phyloP scores from a whole-genome alignment of 2,329 filamentous ascomycete species.

The Trichoderma sp. region DNA sequence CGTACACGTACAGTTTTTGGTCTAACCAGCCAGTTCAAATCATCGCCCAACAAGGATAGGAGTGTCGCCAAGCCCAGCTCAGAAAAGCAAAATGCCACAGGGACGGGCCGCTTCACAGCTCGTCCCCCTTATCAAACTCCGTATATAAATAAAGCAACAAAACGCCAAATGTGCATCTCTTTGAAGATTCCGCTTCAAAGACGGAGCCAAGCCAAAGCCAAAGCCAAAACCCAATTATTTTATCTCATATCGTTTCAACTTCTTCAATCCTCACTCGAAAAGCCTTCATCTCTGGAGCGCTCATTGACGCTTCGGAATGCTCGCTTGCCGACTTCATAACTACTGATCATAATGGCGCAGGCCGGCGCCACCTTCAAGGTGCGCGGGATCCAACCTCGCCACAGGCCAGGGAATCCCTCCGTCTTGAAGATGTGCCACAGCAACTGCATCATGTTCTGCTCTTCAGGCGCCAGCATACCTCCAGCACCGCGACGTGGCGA shows the following conservation, averaged over 20 bases:
- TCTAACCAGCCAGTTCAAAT: neutral
- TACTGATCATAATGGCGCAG: constrained; percentile 99
- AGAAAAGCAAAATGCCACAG: neutral
- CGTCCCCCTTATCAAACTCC: constrained; percentile 15
- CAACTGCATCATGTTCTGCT: constrained; percentile 73
- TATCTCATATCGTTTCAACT: neutral
- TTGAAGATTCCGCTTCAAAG: neutral
- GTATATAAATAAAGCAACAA: constrained; percentile 14
- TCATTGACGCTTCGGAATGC: constrained; percentile 75
- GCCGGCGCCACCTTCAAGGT: constrained; percentile 93
- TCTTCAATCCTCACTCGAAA: neutral
- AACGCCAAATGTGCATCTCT: neutral
- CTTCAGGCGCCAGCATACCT: constrained; percentile 58
- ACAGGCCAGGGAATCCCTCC: constrained; percentile 77
- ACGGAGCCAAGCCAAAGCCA: neutral
- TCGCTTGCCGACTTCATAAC: constrained; percentile 93
- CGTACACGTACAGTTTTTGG: constrained; percentile 16
- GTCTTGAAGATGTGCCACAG: constrained; percentile 87
- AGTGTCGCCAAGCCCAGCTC: constrained; percentile 11
- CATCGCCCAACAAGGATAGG: constrained; percentile 6
- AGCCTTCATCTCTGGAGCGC: constrained; percentile 24
- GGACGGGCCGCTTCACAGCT: neutral
- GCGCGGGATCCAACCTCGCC: constrained; percentile 86
- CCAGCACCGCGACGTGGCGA: constrained; percentile 31
- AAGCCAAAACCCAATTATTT: neutral